Conservation (phyloP, 768 basidiomycete genomes). For the Lactarius indigo region DNA sequence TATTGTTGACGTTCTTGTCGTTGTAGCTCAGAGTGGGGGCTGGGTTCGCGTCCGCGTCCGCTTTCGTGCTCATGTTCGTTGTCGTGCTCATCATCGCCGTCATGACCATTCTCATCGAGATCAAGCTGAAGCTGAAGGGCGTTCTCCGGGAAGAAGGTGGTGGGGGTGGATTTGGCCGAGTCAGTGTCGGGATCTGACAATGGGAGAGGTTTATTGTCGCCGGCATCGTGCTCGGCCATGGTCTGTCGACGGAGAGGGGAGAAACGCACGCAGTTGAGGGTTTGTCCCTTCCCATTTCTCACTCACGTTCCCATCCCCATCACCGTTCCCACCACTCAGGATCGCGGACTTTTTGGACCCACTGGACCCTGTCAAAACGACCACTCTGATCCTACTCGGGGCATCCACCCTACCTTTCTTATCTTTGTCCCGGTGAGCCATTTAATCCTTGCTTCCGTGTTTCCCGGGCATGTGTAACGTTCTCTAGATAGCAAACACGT, state of each 20-base stretch:
- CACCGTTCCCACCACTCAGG: not conserved
- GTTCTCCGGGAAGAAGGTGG: not conserved
- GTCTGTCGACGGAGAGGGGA: conserved; percentile 4
- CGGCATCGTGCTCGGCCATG: not conserved
- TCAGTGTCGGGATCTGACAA: not conserved
- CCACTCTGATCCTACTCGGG: not conserved
- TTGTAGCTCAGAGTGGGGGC: not conserved
- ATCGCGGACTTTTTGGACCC: not conserved
- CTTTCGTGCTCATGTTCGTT: not conserved
- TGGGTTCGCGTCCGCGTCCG: not conserved
- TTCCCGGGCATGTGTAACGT: not conserved
- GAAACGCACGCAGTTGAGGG: not conserved
- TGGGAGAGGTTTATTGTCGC: not conserved
- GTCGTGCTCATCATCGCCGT: conserved; percentile 19
- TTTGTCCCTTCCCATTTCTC: not conserved
- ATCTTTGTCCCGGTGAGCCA: not conserved
- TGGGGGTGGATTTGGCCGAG: not conserved
- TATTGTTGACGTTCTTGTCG: not conserved
- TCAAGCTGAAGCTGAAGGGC: not conserved
- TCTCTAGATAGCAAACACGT: conserved; percentile 7
- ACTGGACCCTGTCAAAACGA: not conserved
- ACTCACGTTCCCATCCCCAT: not conserved
- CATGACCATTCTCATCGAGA: conserved; percentile 6
- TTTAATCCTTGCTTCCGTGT: not conserved
- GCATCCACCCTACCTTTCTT: not conserved